Conservation (phyloP, 257 asterid species). For the Linaria vulgaris region DNA sequence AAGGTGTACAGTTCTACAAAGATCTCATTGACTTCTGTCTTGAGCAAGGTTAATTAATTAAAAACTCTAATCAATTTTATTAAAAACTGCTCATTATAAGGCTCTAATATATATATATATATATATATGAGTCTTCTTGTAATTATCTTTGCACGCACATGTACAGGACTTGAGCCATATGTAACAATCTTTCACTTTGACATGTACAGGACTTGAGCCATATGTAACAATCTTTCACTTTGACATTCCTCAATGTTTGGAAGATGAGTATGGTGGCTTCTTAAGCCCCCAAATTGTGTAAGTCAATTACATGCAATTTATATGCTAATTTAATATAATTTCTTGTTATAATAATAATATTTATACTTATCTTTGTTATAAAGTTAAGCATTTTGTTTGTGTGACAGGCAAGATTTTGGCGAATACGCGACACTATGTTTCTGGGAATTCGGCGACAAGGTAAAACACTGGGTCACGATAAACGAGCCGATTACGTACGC, state of each 20-base stretch:
- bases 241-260: constrained; percentile 37
- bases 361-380: too few relatives aligned
- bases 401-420: constrained; percentile 21
- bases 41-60: constrained; percentile 28
- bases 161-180: constrained; percentile 31
- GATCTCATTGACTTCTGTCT: constrained; percentile 25
- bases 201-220: constrained; percentile 32
- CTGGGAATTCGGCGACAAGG: constrained; percentile 30
- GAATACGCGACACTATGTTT: constrained; percentile 29
- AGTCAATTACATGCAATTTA: not conserved
- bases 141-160: too few relatives aligned
- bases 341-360: too few relatives aligned
- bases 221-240: constrained; percentile 38
- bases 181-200: constrained; percentile 42
- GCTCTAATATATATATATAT: not conserved
- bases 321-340: too few relatives aligned
- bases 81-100: too few relatives aligned
- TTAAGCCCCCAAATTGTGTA: not conserved
- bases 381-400: too few relatives aligned
- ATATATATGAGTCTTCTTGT: not conserved
- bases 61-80: not conserved
- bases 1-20: constrained; percentile 33
- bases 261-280: constrained; percentile 40
- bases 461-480: constrained; percentile 23
- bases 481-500: constrained; percentile 26